phyloP scores from a whole-genome alignment of 345 rosid genomes.

The Dipteronia sinensis region DNA sequence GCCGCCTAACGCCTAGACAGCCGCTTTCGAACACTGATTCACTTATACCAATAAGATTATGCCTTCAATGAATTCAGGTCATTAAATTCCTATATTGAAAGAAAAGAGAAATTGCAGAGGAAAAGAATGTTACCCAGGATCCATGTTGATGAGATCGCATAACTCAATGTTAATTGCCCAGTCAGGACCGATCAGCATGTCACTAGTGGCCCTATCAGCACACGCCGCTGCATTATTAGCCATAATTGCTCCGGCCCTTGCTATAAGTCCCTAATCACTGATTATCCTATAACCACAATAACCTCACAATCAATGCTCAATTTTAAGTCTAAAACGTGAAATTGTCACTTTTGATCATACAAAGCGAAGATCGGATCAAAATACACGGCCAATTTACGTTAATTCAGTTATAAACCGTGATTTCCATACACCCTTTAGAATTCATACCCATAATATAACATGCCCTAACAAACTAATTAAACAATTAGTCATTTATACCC shows the following conservation, averaged over 20 bases:
- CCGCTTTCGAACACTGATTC: too few species aligned
- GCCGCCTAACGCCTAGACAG: too few species aligned
- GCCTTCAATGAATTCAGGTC: background rate
- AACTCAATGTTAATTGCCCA: constrained; percentile 96
- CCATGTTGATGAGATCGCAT: constrained; percentile 88
- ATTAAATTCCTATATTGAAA: background rate
- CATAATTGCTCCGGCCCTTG: constrained; percentile 42
- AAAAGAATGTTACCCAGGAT: constrained; percentile 65
- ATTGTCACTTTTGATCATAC: background rate
- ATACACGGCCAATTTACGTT: background rate
- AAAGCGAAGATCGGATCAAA: constrained; percentile 21
- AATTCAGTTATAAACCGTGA: constrained; percentile 9
- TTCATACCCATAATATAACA: too few species aligned
- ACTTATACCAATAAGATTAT: background rate
- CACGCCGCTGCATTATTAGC: constrained; percentile 76
- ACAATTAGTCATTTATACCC: background rate
- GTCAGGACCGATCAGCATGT: constrained; percentile 88
- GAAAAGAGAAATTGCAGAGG: background rate
- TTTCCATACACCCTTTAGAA: constrained; percentile 8
- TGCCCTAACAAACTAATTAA: background rate
- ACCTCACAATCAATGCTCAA: constrained; percentile 22
- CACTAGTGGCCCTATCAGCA: constrained; percentile 96
- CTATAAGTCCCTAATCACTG: constrained; percentile 21
- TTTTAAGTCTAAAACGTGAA: constrained; percentile 1
- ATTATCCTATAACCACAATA: constrained; percentile 22